Percentiles rank a stretch among this genome's conserved stretches.
Conservation (phyloP, 2,329 filamentous ascomycete genomes). For the Claviceps humidiphila region DNA sequence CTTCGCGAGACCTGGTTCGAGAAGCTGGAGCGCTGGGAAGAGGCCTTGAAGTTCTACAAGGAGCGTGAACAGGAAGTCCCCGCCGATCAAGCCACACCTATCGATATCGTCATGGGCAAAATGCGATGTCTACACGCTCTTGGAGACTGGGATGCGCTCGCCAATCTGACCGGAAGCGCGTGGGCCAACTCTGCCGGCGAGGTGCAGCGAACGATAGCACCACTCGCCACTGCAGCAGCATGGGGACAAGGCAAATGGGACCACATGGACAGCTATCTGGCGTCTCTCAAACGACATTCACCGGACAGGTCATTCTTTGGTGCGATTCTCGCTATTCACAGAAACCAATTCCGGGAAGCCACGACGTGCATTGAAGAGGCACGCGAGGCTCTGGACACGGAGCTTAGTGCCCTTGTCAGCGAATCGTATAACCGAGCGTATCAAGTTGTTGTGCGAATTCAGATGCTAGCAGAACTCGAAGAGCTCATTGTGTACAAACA, state of each 20-base stretch:
- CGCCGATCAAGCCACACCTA: constrained; percentile 45
- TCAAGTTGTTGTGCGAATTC: constrained; percentile 91
- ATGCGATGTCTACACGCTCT: constrained; percentile 97
- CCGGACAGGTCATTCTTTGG: constrained; percentile 96
- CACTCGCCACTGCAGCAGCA: constrained; percentile 84
- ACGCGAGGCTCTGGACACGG: constrained; percentile 84
- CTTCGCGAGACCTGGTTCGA: constrained; percentile 98
- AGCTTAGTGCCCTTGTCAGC: constrained; percentile 89
- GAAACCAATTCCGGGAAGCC: constrained; percentile 89
- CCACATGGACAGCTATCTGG: constrained; percentile 92
- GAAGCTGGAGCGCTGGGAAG: constrained; percentile 95
- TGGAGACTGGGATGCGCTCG: constrained; percentile 92
- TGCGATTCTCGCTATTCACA: constrained; percentile 85
- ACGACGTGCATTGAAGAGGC: constrained; percentile 82
- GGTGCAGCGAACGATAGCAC: constrained; percentile 80
- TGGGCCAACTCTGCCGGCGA: constrained; percentile 85
- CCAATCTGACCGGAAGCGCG: constrained; percentile 76
- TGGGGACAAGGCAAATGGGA: constrained; percentile 98
- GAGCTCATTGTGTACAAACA: constrained; percentile 98
- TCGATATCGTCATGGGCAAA: constrained; percentile 98
- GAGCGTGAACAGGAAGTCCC: constrained; percentile 63
- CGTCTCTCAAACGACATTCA: constrained; percentile 85
- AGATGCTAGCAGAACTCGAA: constrained; percentile 97
- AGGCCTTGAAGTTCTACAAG: constrained; percentile 84
- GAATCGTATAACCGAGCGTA: constrained; percentile 98